phyloP scores from a whole-genome alignment of 805 yeast species.

The fission yeast (Schizosaccharomyces pombe) region DNA sequence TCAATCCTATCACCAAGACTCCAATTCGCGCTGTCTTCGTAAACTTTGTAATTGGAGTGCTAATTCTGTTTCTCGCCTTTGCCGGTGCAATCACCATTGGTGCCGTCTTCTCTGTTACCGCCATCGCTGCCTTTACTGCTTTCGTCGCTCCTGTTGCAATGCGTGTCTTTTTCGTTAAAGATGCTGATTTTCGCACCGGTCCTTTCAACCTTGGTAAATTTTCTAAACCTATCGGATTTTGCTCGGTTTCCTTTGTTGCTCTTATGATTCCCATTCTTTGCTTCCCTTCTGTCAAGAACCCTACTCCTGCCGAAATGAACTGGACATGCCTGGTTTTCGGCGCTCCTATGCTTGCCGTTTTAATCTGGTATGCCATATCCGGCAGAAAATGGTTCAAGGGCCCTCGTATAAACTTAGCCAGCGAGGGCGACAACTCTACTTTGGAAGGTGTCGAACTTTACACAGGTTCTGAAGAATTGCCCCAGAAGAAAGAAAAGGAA shows the following conservation, averaged over 20 bases:
- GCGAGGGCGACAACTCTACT: background rate
- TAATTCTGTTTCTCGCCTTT: conserved; percentile 24
- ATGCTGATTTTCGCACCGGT: conserved; percentile 29
- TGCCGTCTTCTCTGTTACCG: conserved; percentile 52
- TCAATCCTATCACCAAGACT: conserved; percentile 8
- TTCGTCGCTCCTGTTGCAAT: conserved; percentile 34
- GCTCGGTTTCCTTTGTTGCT: conserved; percentile 25
- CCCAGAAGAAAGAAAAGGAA: no score
- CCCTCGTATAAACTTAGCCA: background rate
- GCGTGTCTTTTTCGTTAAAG: conserved; percentile 31
- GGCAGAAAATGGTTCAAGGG: conserved; percentile 4
- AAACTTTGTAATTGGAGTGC: conserved; percentile 9
- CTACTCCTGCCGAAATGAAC: background rate
- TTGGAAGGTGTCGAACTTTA: background rate
- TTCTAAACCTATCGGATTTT: conserved; percentile 19
- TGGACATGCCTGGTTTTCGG: conserved; percentile 2
- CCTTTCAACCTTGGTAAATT: conserved; percentile 42
- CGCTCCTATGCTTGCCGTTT: background rate
- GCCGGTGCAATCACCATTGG: conserved; percentile 43
- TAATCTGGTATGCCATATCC: background rate
- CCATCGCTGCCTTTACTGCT: conserved; percentile 43
- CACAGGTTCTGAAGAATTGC: no score
- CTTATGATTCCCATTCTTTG: conserved; percentile 38
- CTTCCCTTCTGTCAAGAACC: conserved; percentile 15
- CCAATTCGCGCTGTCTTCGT: conserved; percentile 10